phyloP scores from a whole-genome alignment of 1,139 yeast species.

The Pichia sp. region DNA sequence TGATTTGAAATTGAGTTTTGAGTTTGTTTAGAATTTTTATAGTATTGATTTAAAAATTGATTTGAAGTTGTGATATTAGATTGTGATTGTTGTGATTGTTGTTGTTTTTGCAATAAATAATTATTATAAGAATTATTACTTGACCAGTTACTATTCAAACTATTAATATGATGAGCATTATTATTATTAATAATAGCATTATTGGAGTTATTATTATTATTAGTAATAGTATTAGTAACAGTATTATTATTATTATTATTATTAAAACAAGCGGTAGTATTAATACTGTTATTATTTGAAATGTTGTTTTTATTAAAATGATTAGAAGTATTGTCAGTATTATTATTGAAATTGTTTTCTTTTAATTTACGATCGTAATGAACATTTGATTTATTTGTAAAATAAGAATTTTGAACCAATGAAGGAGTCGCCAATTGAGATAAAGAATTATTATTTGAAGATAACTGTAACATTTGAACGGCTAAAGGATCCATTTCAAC shows the following conservation, averaged over 20 bases:
- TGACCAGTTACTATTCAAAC: too few relatives aligned
- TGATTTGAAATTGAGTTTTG: too few relatives aligned
- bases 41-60: slow-evolving; percentile 1
- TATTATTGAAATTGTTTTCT: slow-evolving; percentile 4
- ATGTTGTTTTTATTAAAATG: slow-evolving; percentile 1
- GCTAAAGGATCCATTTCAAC: slow-evolving; percentile 27
- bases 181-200: too few relatives aligned
- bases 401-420: slow-evolving; percentile 12
- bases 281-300: too few relatives aligned
- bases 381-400: slow-evolving; percentile 13
- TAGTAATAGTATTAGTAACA: slow-evolving; percentile 1
- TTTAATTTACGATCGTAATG: slow-evolving; percentile 10
- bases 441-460: slow-evolving; percentile 10
- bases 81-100: slow-evolving; percentile 9
- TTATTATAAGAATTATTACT: slow-evolving; percentile 7
- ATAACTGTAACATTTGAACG: slow-evolving; percentile 23
- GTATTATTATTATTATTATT: too few relatives aligned
- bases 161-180: too few relatives aligned
- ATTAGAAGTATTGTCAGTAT: background rate
- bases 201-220: slow-evolving; percentile 2
- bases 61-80: background rate
- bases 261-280: too few relatives aligned
- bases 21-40: background rate
- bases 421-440: slow-evolving; percentile 13
- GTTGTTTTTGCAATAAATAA: slow-evolving; percentile 12